Conservation (phyloP, 2,329 filamentous ascomycete genomes). For the Lecanicillium sp. region DNA sequence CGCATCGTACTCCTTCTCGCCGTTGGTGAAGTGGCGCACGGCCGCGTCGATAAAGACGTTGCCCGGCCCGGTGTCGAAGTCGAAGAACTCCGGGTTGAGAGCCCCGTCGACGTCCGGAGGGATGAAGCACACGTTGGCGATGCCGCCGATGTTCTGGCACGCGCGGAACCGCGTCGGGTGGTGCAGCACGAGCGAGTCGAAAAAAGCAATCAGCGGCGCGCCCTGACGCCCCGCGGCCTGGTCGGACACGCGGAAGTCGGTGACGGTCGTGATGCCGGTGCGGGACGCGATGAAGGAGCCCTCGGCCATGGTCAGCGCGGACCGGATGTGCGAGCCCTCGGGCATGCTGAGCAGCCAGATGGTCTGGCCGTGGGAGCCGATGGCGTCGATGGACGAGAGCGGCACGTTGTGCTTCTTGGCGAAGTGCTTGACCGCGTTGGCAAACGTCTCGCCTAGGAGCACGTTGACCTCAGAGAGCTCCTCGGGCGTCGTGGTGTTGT, state of each 20-base stretch:
- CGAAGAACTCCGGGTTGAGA: background rate
- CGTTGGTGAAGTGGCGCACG: slow-evolving; percentile 43
- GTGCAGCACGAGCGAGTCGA: slow-evolving; percentile 46
- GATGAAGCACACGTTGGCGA: slow-evolving; percentile 52
- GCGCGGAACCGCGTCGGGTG: slow-evolving; percentile 47
- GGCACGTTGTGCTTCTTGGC: slow-evolving; percentile 33
- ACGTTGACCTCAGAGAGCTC: slow-evolving; percentile 49
- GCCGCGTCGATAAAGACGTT: slow-evolving; percentile 50
- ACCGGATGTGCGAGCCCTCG: slow-evolving; percentile 32
- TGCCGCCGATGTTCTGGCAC: slow-evolving; percentile 53
- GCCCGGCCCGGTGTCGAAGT: slow-evolving; percentile 46
- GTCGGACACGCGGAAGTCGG: slow-evolving; percentile 47
- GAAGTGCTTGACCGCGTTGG: slow-evolving; percentile 41
- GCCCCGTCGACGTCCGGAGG: slow-evolving; percentile 33
- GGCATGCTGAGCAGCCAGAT: slow-evolving; percentile 47
- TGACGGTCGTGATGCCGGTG: slow-evolving; percentile 49
- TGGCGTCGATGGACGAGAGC: slow-evolving; percentile 38
- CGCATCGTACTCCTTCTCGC: slow-evolving; percentile 39
- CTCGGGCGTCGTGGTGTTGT: slow-evolving; percentile 43
- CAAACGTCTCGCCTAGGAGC: slow-evolving; percentile 47
- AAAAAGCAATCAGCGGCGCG: slow-evolving; percentile 47
- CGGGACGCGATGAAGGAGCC: slow-evolving; percentile 43
- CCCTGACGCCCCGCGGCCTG: slow-evolving; percentile 46
- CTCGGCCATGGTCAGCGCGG: slow-evolving; percentile 46
- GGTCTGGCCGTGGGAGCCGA: slow-evolving; percentile 50